Conservation (phyloP, 495 filamentous ascomycete species). For the Lasiosphaeria ovina region DNA sequence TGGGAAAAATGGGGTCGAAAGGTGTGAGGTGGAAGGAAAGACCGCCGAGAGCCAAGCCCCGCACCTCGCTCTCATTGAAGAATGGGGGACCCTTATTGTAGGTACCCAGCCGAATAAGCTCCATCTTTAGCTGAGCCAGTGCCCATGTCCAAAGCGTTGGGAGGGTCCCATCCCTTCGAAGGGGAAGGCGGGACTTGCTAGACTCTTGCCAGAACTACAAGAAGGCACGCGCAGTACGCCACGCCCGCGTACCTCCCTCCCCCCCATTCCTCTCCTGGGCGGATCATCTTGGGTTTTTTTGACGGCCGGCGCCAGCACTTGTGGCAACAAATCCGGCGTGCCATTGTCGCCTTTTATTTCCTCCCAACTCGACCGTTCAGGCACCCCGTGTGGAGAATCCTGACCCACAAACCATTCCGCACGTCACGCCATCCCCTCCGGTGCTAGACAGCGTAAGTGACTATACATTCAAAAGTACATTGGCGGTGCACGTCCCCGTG, state of each 20-base stretch:
- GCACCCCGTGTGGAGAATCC: too few relatives aligned
- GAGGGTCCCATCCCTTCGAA: constrained; percentile 1
- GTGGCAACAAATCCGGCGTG: background rate
- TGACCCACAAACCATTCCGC: too few relatives aligned
- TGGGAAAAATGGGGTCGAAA: too few relatives aligned
- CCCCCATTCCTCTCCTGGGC: background rate
- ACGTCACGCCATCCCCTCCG: too few relatives aligned
- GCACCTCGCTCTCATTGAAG: too few relatives aligned
- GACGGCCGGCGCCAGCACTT: background rate
- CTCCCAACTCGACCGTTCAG: background rate
- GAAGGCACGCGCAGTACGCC: background rate
- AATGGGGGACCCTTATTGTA: background rate
- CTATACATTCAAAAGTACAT: too few relatives aligned
- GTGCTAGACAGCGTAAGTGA: too few relatives aligned
- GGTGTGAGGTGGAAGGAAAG: too few relatives aligned
- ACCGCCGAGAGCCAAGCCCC: too few relatives aligned
- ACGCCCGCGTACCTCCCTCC: background rate
- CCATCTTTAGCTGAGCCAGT: background rate
- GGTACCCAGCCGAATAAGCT: background rate
- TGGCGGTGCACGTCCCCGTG: too few relatives aligned
- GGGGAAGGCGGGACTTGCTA: background rate
- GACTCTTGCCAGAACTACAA: background rate
- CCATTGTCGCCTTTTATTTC: too few relatives aligned
- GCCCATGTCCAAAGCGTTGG: background rate
- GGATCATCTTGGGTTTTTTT: background rate